Evolutionary conservation across 768 basidiomycete species (phyloP), one percentile per base, ranked within the genome.

Genomic region (Fomitopsis serialis): DNA sequence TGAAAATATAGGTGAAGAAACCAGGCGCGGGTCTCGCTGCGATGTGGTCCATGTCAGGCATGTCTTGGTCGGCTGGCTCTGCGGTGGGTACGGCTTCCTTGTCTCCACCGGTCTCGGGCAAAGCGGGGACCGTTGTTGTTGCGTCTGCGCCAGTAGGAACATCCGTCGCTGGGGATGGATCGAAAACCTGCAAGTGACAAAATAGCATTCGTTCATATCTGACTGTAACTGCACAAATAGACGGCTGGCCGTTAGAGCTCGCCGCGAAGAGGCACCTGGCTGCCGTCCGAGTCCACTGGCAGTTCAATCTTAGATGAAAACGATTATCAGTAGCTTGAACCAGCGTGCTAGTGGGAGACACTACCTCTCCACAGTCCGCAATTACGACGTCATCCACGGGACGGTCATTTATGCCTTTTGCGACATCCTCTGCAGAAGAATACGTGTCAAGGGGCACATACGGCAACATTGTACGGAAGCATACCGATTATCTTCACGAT

Each of bases 211-310:
- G 61, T 67, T 61, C 51, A 58, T 60, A 57, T 37, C 36, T 50
- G 52, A 62, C 59, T 63, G 58, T 51, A 63, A n/a, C 47, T 57
- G 54, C 53, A 61, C 58, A 59, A 36, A 56, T 57, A 53, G 50
- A 53, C 19, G 36, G 44, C 48, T 40, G 56, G 61, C 59, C 56
- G 54, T 85, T 81, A 98, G 68, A 98, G 92, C 83, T 98, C 96
- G 81, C 81, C 88, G 67, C 84, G 92, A 63, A 90, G 71, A 72
- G 93, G 95, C 84, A 96, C 92, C 91, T 96, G 77, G 57, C 90
- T 86, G 66, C 85, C 89, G 51, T 87, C 78, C 52, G 70, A 71
- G 57, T 87, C 87, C 47, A 76, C 68, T 44, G 68, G 75, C 34
- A 73, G 50, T 53, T 87, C 83, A 27, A 84, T 58, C 13, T 68